Percentiles rank a stretch among this genome's conserved stretches.
Evolutionary conservation across 441 rosid genomes (phyloP).

Genomic region (Arabidopsis hybrid): DNA sequence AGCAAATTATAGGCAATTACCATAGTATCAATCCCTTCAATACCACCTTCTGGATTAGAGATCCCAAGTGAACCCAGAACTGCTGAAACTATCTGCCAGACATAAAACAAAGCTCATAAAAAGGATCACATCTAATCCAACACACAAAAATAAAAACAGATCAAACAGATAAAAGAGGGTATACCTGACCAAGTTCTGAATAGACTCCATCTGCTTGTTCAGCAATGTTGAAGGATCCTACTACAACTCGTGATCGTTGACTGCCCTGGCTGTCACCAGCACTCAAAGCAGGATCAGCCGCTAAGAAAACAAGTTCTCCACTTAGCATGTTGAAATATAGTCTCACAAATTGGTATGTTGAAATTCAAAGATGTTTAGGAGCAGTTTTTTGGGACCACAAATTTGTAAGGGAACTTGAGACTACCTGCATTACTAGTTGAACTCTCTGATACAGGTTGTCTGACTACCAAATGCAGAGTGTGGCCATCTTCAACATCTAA

Average conservation of each 20-base stretch:
- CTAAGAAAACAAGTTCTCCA: slow-evolving; percentile 26
- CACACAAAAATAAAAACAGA: background rate
- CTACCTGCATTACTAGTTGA: slow-evolving; percentile 47
- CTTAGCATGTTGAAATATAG: slow-evolving; percentile 26
- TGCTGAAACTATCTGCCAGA: slow-evolving; percentile 48
- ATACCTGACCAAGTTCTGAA: slow-evolving; percentile 43
- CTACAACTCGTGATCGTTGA: slow-evolving; percentile 43
- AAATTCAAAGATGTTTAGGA: background rate
- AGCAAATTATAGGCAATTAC: slow-evolving; percentile 31
- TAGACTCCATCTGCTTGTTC: slow-evolving; percentile 43
- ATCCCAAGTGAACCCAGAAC: slow-evolving; percentile 51
- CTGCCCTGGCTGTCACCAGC: slow-evolving; percentile 43
- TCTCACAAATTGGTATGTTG: background rate
- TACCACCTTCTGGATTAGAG: slow-evolving; percentile 41
- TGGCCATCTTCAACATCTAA: slow-evolving; percentile 54
- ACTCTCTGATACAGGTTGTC: slow-evolving; percentile 48
- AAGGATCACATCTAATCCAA: slow-evolving; percentile 24
- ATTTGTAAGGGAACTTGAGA: slow-evolving; percentile 8
- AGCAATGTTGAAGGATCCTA: slow-evolving; percentile 47
- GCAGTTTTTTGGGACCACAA: background rate
- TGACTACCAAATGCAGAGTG: slow-evolving; percentile 48
- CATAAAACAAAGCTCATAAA: slow-evolving; percentile 25
- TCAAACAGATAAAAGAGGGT: slow-evolving; percentile 7
- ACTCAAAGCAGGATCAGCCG: slow-evolving; percentile 42
- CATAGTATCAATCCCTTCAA: slow-evolving; percentile 43